Conservation (phyloP, 2,329 filamentous ascomycete genomes). For the Fusarium torulosum region DNA sequence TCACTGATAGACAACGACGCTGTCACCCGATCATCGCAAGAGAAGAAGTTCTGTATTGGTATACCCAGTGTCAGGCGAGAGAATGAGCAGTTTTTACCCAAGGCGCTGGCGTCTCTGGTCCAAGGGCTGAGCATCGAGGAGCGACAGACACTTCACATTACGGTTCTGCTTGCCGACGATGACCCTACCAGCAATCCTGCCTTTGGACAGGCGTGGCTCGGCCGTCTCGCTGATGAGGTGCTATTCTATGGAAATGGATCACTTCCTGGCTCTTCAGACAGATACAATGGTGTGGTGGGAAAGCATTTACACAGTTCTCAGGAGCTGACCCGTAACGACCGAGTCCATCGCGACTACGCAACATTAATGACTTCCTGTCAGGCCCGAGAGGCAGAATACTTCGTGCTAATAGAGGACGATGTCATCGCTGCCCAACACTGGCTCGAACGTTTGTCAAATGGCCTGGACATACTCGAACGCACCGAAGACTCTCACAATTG, state of each 20-base stretch:
- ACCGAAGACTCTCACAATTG: constrained; percentile 43
- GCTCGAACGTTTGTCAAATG: constrained; percentile 41
- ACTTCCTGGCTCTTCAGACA: rapidly evolving
- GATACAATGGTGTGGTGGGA: background rate
- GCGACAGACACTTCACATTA: constrained; percentile 45
- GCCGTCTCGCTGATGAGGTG: constrained; percentile 48
- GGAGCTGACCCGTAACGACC: constrained; percentile 35
- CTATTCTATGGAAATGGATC: constrained; percentile 43
- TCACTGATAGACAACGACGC: background rate
- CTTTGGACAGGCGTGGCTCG: constrained; percentile 49
- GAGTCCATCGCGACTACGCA: constrained; percentile 49
- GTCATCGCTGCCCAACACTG: constrained; percentile 51
- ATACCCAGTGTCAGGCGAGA: constrained; percentile 49
- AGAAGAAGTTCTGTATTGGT: constrained; percentile 42
- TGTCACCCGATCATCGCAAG: rapidly evolving
- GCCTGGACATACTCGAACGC: constrained; percentile 30
- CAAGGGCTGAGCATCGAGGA: constrained; percentile 48
- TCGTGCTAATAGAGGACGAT: constrained; percentile 52
- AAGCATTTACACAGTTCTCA: background rate
- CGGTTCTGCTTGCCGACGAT: constrained; percentile 50
- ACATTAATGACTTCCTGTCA: constrained; percentile 46
- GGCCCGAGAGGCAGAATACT: constrained; percentile 42
- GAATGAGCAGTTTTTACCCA: constrained; percentile 44
- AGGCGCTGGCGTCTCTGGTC: constrained; percentile 48
- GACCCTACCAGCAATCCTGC: constrained; percentile 45